These are phyloP conservation scores for Solanum arcanum DNA, from an alignment of 257 asterid species.

Conservation along the genomic window DNA sequence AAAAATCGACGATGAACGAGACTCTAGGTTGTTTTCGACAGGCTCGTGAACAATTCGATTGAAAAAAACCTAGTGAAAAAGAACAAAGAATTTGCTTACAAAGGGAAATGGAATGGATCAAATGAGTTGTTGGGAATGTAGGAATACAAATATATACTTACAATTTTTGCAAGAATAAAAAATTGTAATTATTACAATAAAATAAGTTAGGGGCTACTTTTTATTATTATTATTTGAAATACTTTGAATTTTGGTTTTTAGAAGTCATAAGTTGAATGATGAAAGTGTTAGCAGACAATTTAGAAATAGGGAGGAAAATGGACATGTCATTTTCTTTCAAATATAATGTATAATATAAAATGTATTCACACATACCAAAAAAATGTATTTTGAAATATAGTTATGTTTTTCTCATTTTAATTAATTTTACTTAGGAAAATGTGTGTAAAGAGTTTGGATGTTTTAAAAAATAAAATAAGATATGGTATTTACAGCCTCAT, in stretches of 20 bases:
- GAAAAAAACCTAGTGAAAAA: neutral
- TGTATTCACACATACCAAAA: neutral
- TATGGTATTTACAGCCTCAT: conserved; percentile 18
- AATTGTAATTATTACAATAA: neutral
- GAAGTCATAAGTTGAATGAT: conserved; percentile 6
- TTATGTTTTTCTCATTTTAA: neutral
- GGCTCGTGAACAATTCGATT: neutral
- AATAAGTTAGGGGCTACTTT: neutral
- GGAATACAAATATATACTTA: neutral
- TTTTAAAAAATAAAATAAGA: neutral
- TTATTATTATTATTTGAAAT: neutral
- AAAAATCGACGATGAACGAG: neutral
- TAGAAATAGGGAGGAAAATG: conserved; percentile 4
- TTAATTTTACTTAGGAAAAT: neutral
- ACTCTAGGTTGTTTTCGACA: neutral
- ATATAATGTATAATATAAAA: neutral
- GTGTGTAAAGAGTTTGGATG: neutral
- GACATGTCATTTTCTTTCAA: neutral
- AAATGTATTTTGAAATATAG: neutral
- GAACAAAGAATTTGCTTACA: neutral
- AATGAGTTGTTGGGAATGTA: neutral
- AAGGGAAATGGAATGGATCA: neutral
- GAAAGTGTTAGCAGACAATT: conserved; percentile 17
- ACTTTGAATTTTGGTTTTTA: conserved; percentile 9
- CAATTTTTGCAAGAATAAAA: neutral